Conservation (phyloP, 495 filamentous ascomycete species). For the Hypoxylon crocopeplum region DNA sequence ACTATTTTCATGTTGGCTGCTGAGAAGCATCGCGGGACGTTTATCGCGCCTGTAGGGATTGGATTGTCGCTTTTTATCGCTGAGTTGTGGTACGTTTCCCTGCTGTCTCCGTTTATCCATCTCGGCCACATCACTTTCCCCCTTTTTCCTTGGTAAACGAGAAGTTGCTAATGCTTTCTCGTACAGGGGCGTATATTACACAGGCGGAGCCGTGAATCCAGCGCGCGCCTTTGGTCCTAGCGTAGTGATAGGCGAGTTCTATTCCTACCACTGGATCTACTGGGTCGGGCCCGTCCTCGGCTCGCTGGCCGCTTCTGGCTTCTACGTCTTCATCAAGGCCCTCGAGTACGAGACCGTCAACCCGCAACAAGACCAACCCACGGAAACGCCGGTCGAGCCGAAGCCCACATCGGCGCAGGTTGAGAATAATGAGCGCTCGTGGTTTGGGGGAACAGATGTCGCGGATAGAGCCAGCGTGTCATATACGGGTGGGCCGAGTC, state of each 20-base stretch:
- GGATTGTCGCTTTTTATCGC: slow-evolving; percentile 75
- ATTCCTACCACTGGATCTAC: slow-evolving; percentile 75
- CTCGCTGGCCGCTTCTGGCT: slow-evolving; percentile 67
- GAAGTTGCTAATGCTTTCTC: not conserved
- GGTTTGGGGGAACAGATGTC: slow-evolving; percentile 8
- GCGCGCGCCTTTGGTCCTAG: slow-evolving; percentile 63
- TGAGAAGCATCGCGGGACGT: slow-evolving; percentile 83
- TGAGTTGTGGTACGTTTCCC: slow-evolving; percentile 61
- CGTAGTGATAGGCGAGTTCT: slow-evolving; percentile 66
- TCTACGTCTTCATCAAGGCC: slow-evolving; percentile 70
- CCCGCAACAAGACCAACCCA: slow-evolving; percentile 43
- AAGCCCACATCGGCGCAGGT: not conserved
- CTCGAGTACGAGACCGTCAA: slow-evolving; percentile 82
- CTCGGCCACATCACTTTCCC: no score
- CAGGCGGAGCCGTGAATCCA: slow-evolving; percentile 66
- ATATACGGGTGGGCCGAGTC: not conserved
- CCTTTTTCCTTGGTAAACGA: no score
- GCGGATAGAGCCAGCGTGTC: not conserved
- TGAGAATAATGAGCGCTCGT: not conserved
- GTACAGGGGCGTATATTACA: slow-evolving; percentile 61
- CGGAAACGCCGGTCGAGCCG: not conserved
- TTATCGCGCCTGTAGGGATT: slow-evolving; percentile 79
- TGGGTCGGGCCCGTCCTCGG: slow-evolving; percentile 65
- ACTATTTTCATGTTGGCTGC: slow-evolving; percentile 83
- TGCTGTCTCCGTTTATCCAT: not conserved